Conservation (phyloP, 805 yeast species). For the Barnettozyma sp. region DNA sequence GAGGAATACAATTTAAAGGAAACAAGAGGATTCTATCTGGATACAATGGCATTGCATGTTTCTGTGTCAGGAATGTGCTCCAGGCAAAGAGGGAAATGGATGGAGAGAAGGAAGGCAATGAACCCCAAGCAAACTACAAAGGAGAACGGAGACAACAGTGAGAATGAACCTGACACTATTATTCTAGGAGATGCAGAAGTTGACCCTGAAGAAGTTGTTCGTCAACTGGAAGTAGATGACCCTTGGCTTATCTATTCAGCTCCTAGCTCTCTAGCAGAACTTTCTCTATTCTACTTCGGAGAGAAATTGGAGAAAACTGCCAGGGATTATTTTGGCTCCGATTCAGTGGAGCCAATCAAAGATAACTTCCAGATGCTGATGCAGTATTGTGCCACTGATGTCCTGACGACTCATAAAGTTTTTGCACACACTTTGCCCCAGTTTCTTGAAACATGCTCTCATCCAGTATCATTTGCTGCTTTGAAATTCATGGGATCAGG, state of each 20-base stretch:
- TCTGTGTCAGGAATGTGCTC: conserved; percentile 92
- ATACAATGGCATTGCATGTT: conserved; percentile 89
- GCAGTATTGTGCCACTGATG: conserved; percentile 83
- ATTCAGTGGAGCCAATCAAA: conserved; percentile 46
- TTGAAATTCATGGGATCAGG: conserved; percentile 64
- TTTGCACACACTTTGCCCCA: conserved; percentile 62
- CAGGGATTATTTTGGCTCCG: conserved; percentile 57
- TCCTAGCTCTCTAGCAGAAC: conserved; percentile 72
- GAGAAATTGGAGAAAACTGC: conserved; percentile 56
- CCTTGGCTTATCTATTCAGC: conserved; percentile 85
- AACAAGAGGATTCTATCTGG: conserved; percentile 73
- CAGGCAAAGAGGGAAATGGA: conserved; percentile 77
- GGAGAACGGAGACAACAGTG: conserved; percentile 19
- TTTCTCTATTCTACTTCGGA: conserved; percentile 71
- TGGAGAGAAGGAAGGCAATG: conserved; percentile 41
- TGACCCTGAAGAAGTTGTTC: conserved; percentile 1
- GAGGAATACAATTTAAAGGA: conserved; percentile 73
- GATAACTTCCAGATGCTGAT: conserved; percentile 55
- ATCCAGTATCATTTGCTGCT: conserved; percentile 92
- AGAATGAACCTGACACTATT: conserved; percentile 1
- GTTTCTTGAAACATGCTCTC: conserved; percentile 68
- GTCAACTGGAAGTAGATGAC: conserved; percentile 39
- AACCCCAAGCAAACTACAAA: conserved; percentile 17
- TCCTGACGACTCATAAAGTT: conserved; percentile 63
- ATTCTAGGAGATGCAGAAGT: background rate